These are phyloP conservation scores for Schwanniomyces sp. DNA, from an alignment of 805 yeast species.

Conservation along the genomic window DNA sequence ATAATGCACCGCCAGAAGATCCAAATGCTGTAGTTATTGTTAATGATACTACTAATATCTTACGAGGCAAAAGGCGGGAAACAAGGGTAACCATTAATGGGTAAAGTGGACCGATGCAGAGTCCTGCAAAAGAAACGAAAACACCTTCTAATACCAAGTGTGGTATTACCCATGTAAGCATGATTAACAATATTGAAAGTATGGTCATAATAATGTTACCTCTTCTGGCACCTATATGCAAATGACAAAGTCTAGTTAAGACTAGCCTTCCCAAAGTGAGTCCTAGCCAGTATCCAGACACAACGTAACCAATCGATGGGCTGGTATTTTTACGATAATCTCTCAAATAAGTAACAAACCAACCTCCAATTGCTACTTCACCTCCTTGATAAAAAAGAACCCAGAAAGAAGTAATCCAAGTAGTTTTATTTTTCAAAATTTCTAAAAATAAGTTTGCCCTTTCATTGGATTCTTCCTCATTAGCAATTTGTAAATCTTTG, in stretches of 20 bases:
- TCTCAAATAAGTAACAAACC: conserved; percentile 67
- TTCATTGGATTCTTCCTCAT: not conserved
- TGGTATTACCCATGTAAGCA: conserved; percentile 51
- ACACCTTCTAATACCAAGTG: conserved; percentile 46
- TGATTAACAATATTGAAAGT: conserved; percentile 35
- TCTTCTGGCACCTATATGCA: conserved; percentile 43
- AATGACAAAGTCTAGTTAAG: conserved; percentile 43
- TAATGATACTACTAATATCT: conserved; percentile 49
- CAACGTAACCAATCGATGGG: conserved; percentile 56
- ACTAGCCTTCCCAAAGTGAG: conserved; percentile 61
- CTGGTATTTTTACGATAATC: conserved; percentile 51
- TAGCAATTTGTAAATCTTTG: not conserved
- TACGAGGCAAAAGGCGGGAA: conserved; percentile 47
- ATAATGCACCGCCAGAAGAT: conserved; percentile 56
- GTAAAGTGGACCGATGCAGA: conserved; percentile 67
- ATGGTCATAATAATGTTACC: conserved; percentile 36
- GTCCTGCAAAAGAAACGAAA: conserved; percentile 51
- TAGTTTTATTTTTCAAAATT: conserved; percentile 38
- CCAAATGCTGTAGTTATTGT: conserved; percentile 57
- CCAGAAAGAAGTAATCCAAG: conserved; percentile 52
- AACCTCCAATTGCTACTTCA: conserved; percentile 69
- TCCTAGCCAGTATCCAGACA: conserved; percentile 75
- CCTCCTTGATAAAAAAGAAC: conserved; percentile 67
- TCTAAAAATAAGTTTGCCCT: conserved; percentile 18
- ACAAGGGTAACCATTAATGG: conserved; percentile 48